These are phyloP conservation scores for Lachnellula hyalina DNA, from an alignment of 2,329 filamentous ascomycete species.

Conservation along the genomic window DNA sequence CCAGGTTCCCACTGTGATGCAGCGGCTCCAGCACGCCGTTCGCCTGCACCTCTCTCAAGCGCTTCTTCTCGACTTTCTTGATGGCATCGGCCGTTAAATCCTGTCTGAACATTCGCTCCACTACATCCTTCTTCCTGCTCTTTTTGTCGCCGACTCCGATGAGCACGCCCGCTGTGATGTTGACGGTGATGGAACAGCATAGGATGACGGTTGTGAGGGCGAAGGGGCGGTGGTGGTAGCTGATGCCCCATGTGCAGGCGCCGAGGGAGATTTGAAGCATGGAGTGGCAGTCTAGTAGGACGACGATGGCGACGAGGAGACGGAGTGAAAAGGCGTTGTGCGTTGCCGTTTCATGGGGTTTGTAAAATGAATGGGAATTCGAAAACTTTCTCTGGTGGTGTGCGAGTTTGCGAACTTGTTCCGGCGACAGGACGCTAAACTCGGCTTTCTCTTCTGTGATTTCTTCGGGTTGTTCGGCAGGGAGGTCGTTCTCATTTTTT, in stretches of 20 bases:
- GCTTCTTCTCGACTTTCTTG: constrained; percentile 34
- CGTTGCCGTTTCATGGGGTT: constrained; percentile 78
- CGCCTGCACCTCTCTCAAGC: not conserved
- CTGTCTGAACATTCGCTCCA: constrained; percentile 71
- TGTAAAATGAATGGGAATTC: constrained; percentile 84
- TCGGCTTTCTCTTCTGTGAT: constrained; percentile 31
- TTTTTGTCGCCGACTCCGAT: constrained; percentile 72
- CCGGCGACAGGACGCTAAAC: constrained; percentile 56
- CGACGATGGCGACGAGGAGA: constrained; percentile 70
- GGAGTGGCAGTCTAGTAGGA: constrained; percentile 74
- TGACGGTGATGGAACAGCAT: constrained; percentile 70
- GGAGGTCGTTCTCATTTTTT: constrained; percentile 57
- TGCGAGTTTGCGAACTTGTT: constrained; percentile 64
- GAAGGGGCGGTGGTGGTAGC: constrained; percentile 61
- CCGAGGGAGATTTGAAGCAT: constrained; percentile 76
- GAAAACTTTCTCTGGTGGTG: constrained; percentile 77
- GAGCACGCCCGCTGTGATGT: constrained; percentile 69
- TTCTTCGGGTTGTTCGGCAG: constrained; percentile 32
- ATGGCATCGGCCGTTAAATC: constrained; percentile 65
- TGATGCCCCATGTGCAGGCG: constrained; percentile 71
- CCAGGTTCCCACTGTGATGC: not conserved
- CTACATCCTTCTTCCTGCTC: constrained; percentile 80
- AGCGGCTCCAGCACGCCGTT: not conserved
- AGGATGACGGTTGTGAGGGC: constrained; percentile 78
- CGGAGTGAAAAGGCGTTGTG: constrained; percentile 74